phyloP scores from a whole-genome alignment of 495 filamentous ascomycete species.

The Penicillium desertorum region DNA sequence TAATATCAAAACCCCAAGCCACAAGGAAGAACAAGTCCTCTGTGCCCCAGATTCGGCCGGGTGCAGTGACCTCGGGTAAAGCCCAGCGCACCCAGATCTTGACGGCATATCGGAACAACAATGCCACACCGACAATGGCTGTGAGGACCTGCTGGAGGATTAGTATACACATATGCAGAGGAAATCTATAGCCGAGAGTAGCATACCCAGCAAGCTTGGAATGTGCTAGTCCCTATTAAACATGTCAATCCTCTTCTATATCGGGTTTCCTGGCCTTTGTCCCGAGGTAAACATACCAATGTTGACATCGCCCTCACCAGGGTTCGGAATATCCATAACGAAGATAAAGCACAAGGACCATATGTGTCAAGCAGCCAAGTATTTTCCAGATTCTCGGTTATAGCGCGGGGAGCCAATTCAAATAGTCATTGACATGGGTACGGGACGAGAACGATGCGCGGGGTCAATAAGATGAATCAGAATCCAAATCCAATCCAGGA shows the following conservation, averaged over 20 bases:
- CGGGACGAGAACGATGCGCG: neutral
- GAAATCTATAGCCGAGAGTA: neutral
- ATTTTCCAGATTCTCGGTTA: neutral
- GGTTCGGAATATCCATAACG: constrained; percentile 32
- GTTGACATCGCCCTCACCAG: constrained; percentile 32
- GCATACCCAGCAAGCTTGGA: constrained; percentile 36
- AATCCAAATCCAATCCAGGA: neutral
- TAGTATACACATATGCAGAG: constrained; percentile 1
- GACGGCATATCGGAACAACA: constrained; percentile 35
- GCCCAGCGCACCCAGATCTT: constrained; percentile 40
- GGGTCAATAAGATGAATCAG: constrained; percentile 5
- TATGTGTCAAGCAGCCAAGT: neutral
- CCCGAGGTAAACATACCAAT: constrained; percentile 23
- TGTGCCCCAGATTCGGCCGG: constrained; percentile 35
- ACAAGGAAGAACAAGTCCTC: constrained; percentile 38
- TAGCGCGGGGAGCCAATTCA: constrained; percentile 16
- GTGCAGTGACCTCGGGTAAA: constrained; percentile 36
- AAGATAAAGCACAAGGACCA: constrained; percentile 7
- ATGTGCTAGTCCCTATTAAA: constrained; percentile 25
- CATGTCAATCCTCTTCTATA: neutral
- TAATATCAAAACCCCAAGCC: constrained; percentile 33
- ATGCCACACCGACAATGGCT: constrained; percentile 27
- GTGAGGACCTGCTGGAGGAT: constrained; percentile 29
- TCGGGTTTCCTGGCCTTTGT: neutral
- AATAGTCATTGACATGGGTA: constrained; percentile 9